A percentile compares a stretch with the other conserved stretches of the same genome.
These are phyloP conservation scores for Typha latifolia DNA, from an alignment of 176 grass and related monocot species.

Conservation along the genomic window DNA sequence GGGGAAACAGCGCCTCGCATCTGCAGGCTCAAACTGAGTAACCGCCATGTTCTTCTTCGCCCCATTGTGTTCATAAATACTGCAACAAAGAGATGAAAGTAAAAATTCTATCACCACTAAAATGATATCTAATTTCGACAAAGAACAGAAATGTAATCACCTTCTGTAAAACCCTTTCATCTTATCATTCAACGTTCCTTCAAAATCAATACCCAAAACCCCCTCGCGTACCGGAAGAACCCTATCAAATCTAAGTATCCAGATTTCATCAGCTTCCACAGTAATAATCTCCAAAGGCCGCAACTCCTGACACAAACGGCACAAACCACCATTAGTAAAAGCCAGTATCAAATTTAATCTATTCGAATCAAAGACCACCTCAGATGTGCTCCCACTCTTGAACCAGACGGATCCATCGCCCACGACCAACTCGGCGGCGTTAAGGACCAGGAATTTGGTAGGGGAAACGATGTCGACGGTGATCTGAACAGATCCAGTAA, in stretches of 20 bases:
- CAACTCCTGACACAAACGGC: constrained; percentile 39
- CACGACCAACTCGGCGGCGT: constrained; percentile 65
- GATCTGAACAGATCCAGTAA: constrained; percentile 46
- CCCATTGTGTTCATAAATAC: constrained; percentile 74
- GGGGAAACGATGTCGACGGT: constrained; percentile 30
- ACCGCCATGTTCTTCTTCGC: constrained; percentile 94
- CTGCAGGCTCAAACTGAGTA: constrained; percentile 80
- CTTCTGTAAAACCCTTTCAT: constrained; percentile 98
- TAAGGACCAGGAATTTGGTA: constrained; percentile 74
- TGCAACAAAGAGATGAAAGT: constrained; percentile 8
- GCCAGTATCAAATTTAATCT: constrained; percentile 1
- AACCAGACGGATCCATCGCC: constrained; percentile 32
- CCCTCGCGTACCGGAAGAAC: constrained; percentile 56
- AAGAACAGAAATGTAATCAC: constrained; percentile 15
- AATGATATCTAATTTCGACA: constrained; percentile 2
- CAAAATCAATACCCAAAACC: constrained; percentile 49
- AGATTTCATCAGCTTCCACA: constrained; percentile 68
- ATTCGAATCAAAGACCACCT: constrained; percentile 25
- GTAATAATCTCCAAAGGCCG: constrained; percentile 44
- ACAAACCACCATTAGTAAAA: neutral
- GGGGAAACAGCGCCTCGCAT: constrained; percentile 73
- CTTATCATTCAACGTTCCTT: constrained; percentile 73
- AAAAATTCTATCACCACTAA: neutral
- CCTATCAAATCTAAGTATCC: constrained; percentile 59
- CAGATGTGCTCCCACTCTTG: constrained; percentile 22